A percentile compares a stretch with the other conserved stretches of the same genome.
Conservation (phyloP, 2,329 filamentous ascomycete species). For the Periconia sp. region DNA sequence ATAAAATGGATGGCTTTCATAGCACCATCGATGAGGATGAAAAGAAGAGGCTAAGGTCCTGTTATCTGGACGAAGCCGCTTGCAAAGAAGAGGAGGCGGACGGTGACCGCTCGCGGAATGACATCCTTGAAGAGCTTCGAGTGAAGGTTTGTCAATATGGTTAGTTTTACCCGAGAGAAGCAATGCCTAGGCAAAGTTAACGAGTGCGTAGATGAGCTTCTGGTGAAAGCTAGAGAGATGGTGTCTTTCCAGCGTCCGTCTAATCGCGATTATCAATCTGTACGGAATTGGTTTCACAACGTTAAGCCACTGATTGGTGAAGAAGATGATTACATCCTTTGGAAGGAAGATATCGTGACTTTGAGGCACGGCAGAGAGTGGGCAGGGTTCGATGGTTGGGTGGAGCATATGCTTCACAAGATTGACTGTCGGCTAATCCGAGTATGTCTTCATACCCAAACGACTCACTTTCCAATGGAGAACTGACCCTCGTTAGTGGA, state of each 20-base stretch:
- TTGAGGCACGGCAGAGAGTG: conserved; percentile 43
- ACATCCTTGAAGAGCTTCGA: conserved; percentile 15
- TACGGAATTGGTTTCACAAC: conserved; percentile 37
- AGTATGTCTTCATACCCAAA: too few relatives aligned
- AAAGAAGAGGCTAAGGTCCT: conserved; percentile 15
- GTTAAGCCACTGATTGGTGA: conserved; percentile 30
- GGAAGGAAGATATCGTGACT: conserved; percentile 45
- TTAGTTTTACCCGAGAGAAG: conserved; percentile 5
- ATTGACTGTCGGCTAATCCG: conserved; percentile 25
- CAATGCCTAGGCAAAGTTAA: neutral
- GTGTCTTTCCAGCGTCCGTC: conserved; percentile 40
- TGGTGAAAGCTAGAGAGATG: conserved; percentile 40
- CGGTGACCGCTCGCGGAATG: conserved; percentile 10
- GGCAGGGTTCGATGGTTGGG: conserved; percentile 41
- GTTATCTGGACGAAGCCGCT: too few relatives aligned
- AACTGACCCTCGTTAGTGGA: too few relatives aligned
- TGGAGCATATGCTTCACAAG: conserved; percentile 32
- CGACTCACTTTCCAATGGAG: too few relatives aligned
- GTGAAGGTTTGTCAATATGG: conserved; percentile 22
- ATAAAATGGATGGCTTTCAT: conserved; percentile 39
- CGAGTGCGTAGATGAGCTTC: conserved; percentile 32
- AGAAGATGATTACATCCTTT: conserved; percentile 33
- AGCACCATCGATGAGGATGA: conserved; percentile 31
- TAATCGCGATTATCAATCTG: conserved; percentile 38
- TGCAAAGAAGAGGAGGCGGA: conserved; percentile 11